Conservation (phyloP, 2,329 filamentous ascomycete genomes). For the Colletotrichum australisinense region DNA sequence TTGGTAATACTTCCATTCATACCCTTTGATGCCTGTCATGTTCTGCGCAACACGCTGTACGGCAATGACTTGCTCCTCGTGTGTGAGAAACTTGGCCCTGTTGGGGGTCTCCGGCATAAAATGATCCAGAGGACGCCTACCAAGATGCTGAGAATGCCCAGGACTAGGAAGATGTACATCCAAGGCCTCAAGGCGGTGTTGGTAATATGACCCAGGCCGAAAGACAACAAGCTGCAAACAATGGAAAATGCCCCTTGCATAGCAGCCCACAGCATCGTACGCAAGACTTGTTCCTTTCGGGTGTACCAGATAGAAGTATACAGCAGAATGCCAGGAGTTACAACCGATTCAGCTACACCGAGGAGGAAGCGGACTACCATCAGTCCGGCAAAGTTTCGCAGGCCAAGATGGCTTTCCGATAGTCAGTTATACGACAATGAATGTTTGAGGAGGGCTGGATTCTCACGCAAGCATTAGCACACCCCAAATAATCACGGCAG, state of each 20-base stretch:
- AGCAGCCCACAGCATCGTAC: slow-evolving; percentile 9
- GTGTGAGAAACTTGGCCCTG: slow-evolving; percentile 34
- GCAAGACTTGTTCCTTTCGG: slow-evolving; percentile 28
- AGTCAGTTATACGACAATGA: too few relatives aligned
- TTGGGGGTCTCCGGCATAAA: slow-evolving; percentile 14
- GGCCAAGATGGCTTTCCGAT: not conserved
- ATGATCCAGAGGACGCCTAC: too few relatives aligned
- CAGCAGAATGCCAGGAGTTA: slow-evolving; percentile 18
- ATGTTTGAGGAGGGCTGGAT: not conserved
- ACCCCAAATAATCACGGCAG: slow-evolving; percentile 36
- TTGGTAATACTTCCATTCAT: slow-evolving; percentile 35
- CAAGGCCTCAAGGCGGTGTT: too few relatives aligned
- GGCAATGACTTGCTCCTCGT: slow-evolving; percentile 39
- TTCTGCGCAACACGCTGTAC: slow-evolving; percentile 42
- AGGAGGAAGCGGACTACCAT: slow-evolving; percentile 36
- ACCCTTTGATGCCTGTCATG: slow-evolving; percentile 43
- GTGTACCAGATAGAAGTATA: slow-evolving; percentile 35
- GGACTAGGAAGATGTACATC: too few relatives aligned
- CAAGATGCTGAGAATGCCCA: too few relatives aligned
- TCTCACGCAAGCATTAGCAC: slow-evolving; percentile 38
- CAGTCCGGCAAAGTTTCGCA: slow-evolving; percentile 38
- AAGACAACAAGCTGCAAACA: slow-evolving; percentile 37
- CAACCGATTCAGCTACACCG: slow-evolving; percentile 34
- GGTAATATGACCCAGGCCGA: slow-evolving; percentile 41
- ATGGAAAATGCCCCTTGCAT: slow-evolving; percentile 34